Base-by-base conservation (phyloP, 306 rosid species). In the Quercus bicolor region DNA sequence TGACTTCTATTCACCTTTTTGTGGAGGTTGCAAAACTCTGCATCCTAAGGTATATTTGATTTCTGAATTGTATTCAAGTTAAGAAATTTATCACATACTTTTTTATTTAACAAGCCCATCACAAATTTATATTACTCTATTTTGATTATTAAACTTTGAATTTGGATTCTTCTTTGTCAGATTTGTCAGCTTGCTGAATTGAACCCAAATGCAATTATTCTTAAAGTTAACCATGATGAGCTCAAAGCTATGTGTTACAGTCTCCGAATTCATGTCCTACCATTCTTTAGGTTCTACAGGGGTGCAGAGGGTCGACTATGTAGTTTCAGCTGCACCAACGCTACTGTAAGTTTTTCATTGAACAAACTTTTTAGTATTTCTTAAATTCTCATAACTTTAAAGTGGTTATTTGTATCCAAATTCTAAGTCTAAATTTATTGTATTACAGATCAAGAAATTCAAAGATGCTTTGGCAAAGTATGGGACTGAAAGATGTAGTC, bases 11-110 rank as follows among this genome's bases (percentile, higher is more conserved):
- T 94, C 97, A 51, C 96, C 98, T 77, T 94, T 91, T 55, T 94
- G 98, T 85, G 98, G 98, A 68, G 98, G 97, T 31, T 94, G 98
- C 89, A 94, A 78, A 81, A 81, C 96, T 66, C 94, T 94, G 31
- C 93, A 94, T 79, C 96, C 98, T 26, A 93, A 93, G 95, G 98
- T 91, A 77, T 13, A 3, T 0, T 72, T 20, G 3, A 24, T 48
- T 80, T 29, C 56, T 37, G 45, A 2, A 7, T 48, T 40, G 4
- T 6, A 5, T 56, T 74, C 24, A 43, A 31, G 56, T 14, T n/a
- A 4, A 19, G 26, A n/a, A 74, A 56, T 70, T n/a, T 70, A 16
- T 18, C 66, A 14, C 78, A 31, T 60, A 28, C 56, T 40, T 19
- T 24, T 56, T 55, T 7, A 11, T 18, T 15, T 57, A 15, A 20